Evolutionary conservation across 345 rosid genomes (phyloP).

Genomic region (Fremontodendron californicum): DNA sequence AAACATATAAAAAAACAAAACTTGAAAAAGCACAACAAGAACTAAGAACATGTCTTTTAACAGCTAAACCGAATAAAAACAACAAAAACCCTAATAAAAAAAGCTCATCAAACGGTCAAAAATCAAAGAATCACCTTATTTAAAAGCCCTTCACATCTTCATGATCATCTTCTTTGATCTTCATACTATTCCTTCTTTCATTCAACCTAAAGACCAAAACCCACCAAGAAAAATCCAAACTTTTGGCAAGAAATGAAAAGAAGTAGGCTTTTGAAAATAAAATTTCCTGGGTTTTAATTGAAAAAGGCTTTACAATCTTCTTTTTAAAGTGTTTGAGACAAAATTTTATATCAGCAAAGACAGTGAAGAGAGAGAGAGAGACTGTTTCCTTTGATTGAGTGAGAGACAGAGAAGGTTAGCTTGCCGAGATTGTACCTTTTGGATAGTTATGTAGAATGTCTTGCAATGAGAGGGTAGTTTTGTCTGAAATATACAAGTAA

Average conservation of each 20-base stretch:
- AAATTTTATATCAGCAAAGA: constrained; percentile 23
- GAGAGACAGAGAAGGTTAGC: constrained; percentile 8
- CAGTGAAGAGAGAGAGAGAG: constrained; percentile 9
- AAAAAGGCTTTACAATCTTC: background rate
- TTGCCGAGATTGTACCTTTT: background rate
- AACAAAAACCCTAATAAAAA: background rate
- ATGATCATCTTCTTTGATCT: constrained; percentile 31
- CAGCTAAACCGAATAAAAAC: constrained; percentile 15
- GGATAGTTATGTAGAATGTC: background rate
- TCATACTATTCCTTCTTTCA: constrained; percentile 4
- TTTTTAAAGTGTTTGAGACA: constrained; percentile 25
- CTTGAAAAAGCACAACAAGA: constrained; percentile 10
- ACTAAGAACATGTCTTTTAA: constrained; percentile 10
- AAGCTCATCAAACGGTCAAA: constrained; percentile 25
- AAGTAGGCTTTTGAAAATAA: background rate
- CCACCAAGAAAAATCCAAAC: constrained; percentile 32
- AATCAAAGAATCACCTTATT: background rate
- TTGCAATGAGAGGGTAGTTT: constrained; percentile 8
- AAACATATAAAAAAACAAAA: background rate
- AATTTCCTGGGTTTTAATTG: background rate
- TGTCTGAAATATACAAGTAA: background rate
- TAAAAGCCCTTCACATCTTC: constrained; percentile 15
- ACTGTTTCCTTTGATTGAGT: background rate
- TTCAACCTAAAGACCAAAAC: constrained; percentile 25
- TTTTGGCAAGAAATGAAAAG: constrained; percentile 25